phyloP scores from a whole-genome alignment of 345 rosid genomes.

The Dimocarpus longan region DNA sequence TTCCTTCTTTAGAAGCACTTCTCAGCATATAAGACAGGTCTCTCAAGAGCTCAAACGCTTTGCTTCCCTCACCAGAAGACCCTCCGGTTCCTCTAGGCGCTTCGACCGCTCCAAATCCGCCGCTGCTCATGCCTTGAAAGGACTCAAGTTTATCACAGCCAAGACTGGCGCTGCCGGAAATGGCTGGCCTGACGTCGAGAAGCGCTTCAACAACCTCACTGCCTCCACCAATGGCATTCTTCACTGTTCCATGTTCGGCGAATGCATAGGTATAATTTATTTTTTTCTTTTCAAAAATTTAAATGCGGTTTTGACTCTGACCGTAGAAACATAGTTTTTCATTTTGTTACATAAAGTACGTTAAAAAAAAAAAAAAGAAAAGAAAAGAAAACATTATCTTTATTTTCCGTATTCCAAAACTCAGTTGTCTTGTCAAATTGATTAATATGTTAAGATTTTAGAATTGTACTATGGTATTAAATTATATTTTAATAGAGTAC shows the following conservation, averaged over 20 bases:
- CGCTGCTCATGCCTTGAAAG: conserved; percentile 73
- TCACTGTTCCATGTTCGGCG: conserved; percentile 64
- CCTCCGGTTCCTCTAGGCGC: conserved; percentile 37
- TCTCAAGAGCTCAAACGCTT: conserved; percentile 78
- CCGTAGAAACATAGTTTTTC: too few species aligned
- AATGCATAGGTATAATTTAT: conserved; percentile 65
- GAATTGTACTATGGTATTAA: neutral
- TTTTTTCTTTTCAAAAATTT: too few species aligned
- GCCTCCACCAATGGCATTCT: conserved; percentile 54
- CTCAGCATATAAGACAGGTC: conserved; percentile 66
- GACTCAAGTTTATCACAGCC: conserved; percentile 78
- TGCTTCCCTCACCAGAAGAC: conserved; percentile 52
- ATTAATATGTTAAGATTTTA: neutral
- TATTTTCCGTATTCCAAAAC: neutral
- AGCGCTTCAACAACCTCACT: conserved; percentile 61
- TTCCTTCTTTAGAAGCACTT: conserved; percentile 61
- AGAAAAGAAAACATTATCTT: too few species aligned
- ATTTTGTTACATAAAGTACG: too few species aligned
- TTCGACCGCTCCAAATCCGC: conserved; percentile 77
- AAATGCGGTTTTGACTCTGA: too few species aligned
- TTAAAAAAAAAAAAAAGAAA: too few species aligned
- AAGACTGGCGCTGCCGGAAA: conserved; percentile 50
- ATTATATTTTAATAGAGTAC: too few species aligned
- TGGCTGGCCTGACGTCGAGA: conserved; percentile 73
- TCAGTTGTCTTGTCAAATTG: neutral